Evolutionary conservation across 1,284 basidiomycete genomes (phyloP), one percentile per base, ranked within the genome.

Genomic region (Mycosarcoma maydis): DNA sequence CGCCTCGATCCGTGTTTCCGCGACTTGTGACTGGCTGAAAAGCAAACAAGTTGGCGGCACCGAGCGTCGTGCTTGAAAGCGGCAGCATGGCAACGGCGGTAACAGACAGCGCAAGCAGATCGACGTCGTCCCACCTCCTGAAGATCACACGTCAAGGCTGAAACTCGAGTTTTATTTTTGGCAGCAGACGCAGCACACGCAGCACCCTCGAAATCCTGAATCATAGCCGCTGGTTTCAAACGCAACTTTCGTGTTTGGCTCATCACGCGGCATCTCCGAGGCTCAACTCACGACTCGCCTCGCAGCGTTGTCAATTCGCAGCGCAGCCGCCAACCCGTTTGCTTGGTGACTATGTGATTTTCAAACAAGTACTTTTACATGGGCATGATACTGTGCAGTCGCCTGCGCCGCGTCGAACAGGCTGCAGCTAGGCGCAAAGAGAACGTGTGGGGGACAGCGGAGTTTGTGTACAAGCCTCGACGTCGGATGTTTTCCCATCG

Each of bases 201-300:
- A 47, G 36, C 45, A 47, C 45, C 45, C 45, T 47, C 45, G 36
- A 47, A 45, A 45, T 34, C 20, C n/a, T n/a, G n/a, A n/a, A n/a
- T n/a, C n/a, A 30, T 43, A 26, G 26, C 16, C 23, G 42, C 13
- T 14, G 42, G 33, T 43, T 43, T 43, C 42, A 43, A 33, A 8
- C 29, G 42, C 42, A 43, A 22, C 30, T 23, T 43, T 43, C 13
- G 30, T 11, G n/a, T n/a, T n/a, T n/a, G n/a, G n/a, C 19, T 43
- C 29, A 32, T 43, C 42, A 19, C 39, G 39, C 39, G 5, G 32
- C 13, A 30, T 14, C 29, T 30, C 29, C 29, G 29, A 30, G 29
- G 29, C 29, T n/a, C n/a, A n/a, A n/a, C n/a, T n/a, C n/a, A n/a
- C n/a, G n/a, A n/a, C 9, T 30, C 29, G 14, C 29, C 29, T 30